Conservation (phyloP, 2,329 filamentous ascomycete genomes). For the Dactylonectria estremocensis region DNA sequence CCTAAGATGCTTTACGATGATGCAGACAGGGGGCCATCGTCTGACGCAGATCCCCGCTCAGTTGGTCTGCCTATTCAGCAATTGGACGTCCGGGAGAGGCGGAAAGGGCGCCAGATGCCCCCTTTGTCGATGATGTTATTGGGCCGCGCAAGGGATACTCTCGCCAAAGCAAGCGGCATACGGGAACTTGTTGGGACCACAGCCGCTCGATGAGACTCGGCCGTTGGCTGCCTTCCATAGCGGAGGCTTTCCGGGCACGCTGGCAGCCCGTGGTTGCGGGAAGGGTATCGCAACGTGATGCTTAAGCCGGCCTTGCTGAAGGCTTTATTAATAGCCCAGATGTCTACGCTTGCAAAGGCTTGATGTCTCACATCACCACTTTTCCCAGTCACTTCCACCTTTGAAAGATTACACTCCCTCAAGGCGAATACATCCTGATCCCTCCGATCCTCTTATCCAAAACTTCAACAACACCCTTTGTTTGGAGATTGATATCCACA, state of each 20-base stretch:
- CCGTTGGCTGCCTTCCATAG: constrained; percentile 44
- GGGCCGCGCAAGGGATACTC: constrained; percentile 31
- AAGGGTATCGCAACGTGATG: constrained; percentile 32
- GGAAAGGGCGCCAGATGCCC: constrained; percentile 32
- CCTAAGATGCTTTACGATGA: constrained; percentile 41
- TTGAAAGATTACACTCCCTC: neutral
- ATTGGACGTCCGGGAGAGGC: constrained; percentile 31
- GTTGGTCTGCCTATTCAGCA: constrained; percentile 39
- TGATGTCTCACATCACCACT: constrained; percentile 15
- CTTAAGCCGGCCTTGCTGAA: constrained; percentile 43
- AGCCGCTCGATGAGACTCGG: constrained; percentile 40
- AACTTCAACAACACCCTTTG: constrained; percentile 11
- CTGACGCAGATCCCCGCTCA: constrained; percentile 46
- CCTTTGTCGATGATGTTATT: constrained; percentile 40
- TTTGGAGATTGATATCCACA: constrained; percentile 30
- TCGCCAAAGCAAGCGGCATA: constrained; percentile 18
- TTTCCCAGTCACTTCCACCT: neutral
- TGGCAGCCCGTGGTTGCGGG: constrained; percentile 32
- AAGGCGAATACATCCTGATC: neutral
- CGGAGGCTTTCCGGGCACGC: constrained; percentile 47
- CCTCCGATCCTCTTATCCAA: neutral
- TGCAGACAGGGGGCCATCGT: constrained; percentile 40
- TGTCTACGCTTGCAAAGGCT: constrained; percentile 25
- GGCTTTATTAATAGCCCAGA: constrained; percentile 44
- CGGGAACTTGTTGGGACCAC: constrained; percentile 27